Evolutionary conservation across 2,329 filamentous ascomycete species (phyloP).

Genomic region (Colletotrichum camelliae): DNA sequence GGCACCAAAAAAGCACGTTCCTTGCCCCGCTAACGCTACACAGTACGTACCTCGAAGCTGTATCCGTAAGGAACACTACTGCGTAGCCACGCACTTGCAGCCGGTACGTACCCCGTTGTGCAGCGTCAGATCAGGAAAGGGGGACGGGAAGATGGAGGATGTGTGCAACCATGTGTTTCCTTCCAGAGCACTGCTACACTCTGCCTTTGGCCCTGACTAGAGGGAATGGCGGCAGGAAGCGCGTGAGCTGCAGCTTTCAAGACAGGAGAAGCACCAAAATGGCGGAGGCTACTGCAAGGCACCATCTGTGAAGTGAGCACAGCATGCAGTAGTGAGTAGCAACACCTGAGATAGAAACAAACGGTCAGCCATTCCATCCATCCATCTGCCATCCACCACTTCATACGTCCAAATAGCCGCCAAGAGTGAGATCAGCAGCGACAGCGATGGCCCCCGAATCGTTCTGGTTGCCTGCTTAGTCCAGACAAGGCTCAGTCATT

Average conservation of each 20-base stretch:
- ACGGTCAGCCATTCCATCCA: not conserved
- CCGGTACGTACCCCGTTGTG: not conserved
- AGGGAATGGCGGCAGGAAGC: constrained; percentile 7
- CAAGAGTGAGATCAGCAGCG: not conserved
- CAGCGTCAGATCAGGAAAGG: constrained; percentile 3
- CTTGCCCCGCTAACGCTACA: not conserved
- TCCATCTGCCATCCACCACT: not conserved
- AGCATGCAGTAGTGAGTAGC: constrained; percentile 2
- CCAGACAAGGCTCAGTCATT: not conserved
- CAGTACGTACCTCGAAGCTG: not conserved
- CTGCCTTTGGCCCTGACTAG: not conserved
- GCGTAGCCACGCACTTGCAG: not conserved
- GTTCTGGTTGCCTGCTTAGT: not conserved
- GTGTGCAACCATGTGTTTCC: constrained; percentile 8
- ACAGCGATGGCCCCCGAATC: not conserved
- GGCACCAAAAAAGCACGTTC: not conserved
- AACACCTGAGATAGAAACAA: not conserved
- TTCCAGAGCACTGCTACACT: not conserved
- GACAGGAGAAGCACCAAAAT: constrained; percentile 15
- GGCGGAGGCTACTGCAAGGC: constrained; percentile 22
- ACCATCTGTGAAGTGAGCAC: constrained; percentile 15
- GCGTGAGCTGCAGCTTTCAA: constrained; percentile 20
- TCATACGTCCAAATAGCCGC: not conserved
- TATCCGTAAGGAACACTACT: not conserved
- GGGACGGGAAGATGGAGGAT: constrained; percentile 1